A percentile compares a stretch with the other conserved stretches of the same genome.
Conservation (phyloP, 768 basidiomycete genomes). For the Punctularia strigosozonata region DNA sequence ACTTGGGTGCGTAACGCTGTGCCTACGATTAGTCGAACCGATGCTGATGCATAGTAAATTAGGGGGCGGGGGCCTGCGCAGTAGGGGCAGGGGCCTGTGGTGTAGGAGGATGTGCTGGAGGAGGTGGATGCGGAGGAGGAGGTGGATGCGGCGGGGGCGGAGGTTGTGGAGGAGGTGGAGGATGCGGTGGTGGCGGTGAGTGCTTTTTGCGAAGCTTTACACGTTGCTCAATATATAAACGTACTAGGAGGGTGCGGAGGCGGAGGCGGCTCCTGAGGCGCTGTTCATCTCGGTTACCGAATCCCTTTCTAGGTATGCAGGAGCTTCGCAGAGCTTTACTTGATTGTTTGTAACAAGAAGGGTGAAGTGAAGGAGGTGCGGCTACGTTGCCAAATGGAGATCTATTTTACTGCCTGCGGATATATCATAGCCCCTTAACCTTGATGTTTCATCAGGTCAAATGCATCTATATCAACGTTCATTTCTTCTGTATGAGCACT, state of each 20-base stretch:
- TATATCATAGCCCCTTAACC: no score
- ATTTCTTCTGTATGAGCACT: no score
- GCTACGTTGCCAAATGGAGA: no score
- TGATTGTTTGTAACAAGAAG: no score
- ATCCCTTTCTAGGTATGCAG: no score
- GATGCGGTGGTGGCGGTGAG: constrained; percentile 8
- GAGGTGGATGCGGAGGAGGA: constrained; percentile 14
- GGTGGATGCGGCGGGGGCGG: constrained; percentile 18
- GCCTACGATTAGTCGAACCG: constrained; percentile 1
- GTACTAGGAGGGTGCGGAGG: constrained; percentile 8
- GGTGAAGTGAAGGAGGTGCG: no score
- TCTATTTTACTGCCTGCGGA: no score
- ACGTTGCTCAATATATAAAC: neutral
- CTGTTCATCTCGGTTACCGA: no score
- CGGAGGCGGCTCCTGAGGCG: constrained; percentile 12
- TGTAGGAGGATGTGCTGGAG: constrained; percentile 6
- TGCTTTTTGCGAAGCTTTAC: neutral
- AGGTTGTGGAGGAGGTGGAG: constrained; percentile 2
- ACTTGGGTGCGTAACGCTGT: constrained; percentile 3
- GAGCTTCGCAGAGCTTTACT: no score
- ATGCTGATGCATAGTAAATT: neutral
- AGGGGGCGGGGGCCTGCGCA: neutral
- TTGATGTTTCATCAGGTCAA: no score
- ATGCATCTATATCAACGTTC: no score
- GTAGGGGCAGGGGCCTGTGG: constrained; percentile 1